phyloP scores from a whole-genome alignment of 495 filamentous ascomycete species.

The Penicillium cinerascens region DNA sequence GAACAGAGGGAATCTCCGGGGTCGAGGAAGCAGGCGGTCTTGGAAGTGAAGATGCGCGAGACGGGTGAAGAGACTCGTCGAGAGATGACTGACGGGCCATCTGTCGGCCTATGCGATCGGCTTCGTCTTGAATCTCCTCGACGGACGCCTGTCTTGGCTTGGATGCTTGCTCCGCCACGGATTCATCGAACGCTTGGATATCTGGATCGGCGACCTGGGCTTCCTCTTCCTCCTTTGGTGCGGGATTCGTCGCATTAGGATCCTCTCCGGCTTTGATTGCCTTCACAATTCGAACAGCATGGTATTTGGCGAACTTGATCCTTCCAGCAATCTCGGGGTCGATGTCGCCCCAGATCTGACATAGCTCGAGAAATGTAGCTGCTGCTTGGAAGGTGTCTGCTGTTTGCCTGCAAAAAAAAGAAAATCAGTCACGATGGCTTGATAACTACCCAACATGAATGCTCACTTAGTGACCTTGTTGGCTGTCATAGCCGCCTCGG shows the following conservation, averaged over 20 bases:
- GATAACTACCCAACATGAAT: background rate
- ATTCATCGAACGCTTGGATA: constrained; percentile 46
- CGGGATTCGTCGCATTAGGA: constrained; percentile 86
- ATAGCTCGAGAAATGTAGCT: constrained; percentile 83
- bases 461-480: constrained; percentile 60
- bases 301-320: constrained; percentile 94
- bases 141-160: constrained; percentile 56
- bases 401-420: constrained; percentile 62
- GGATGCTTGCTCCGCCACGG: constrained; percentile 29
- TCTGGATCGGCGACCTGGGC: constrained; percentile 34
- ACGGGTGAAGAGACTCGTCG: constrained; percentile 51
- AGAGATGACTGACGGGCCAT: constrained; percentile 38
- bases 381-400: constrained; percentile 91
- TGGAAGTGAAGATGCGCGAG: constrained; percentile 42
- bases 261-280: constrained; percentile 89
- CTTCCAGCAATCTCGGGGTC: constrained; percentile 79
- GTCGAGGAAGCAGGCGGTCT: constrained; percentile 26
- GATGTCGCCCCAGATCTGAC: constrained; percentile 73
- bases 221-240: constrained; percentile 41
- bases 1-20: constrained; percentile 24
- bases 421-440: constrained; percentile 13
- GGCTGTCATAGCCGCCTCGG: constrained; percentile 73
- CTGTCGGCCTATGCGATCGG: constrained; percentile 33
- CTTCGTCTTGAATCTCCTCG: constrained; percentile 49
- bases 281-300: constrained; percentile 85